These are phyloP conservation scores for Grosmannia serpens DNA, from an alignment of 2,329 filamentous ascomycete species.

Conservation along the genomic window DNA sequence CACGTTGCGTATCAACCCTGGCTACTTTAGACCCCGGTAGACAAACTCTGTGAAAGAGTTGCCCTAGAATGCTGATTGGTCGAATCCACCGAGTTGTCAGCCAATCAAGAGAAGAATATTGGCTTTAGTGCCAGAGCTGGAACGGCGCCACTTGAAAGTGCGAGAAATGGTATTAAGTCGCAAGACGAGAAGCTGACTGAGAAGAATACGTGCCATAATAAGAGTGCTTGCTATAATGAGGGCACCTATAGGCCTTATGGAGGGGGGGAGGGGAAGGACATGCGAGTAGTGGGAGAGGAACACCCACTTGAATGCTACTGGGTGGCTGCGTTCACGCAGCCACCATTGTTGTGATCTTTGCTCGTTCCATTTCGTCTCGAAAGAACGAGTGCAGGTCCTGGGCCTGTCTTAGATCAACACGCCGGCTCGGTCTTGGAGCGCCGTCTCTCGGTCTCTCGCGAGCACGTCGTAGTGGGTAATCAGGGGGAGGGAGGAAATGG, in stretches of 20 bases:
- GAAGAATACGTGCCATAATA: background rate
- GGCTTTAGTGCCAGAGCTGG: conserved; percentile 2
- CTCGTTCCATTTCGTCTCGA: background rate
- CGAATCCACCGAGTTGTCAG: background rate
- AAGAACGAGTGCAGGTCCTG: background rate
- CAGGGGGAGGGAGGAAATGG: background rate
- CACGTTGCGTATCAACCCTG: conserved; percentile 5
- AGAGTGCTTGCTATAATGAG: background rate
- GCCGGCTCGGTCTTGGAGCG: background rate
- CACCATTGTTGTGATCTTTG: background rate
- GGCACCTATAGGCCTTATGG: background rate
- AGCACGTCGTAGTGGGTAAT: background rate
- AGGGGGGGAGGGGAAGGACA: background rate
- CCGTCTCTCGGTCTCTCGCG: background rate
- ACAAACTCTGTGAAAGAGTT: background rate
- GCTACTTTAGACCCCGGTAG: conserved; percentile 6
- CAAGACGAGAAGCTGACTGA: background rate
- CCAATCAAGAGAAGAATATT: conserved; percentile 7
- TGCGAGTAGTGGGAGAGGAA: background rate
- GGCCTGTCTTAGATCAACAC: background rate
- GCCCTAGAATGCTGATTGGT: conserved; percentile 6
- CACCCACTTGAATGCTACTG: background rate
- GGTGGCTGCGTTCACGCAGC: too few species aligned
- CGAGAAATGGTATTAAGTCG: background rate
- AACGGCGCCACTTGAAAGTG: conserved; percentile 3